A percentile compares a stretch with the other conserved stretches of the same genome.
Evolutionary conservation across 140 eudicot species (phyloP).

Genomic region (Stevia rebaudiana): DNA sequence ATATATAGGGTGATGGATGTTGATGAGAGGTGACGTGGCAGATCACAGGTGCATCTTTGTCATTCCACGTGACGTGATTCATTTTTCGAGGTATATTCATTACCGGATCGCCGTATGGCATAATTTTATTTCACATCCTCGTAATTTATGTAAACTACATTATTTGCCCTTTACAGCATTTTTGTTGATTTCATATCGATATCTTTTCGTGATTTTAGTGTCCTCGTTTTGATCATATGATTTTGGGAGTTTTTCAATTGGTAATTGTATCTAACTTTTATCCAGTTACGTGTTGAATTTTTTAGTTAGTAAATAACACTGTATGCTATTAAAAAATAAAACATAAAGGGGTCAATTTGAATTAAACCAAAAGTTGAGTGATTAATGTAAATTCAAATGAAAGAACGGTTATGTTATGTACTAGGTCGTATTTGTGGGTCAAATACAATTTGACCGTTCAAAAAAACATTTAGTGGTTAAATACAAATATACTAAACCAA

Average conservation of each 20-base stretch:
- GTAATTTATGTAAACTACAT: slow-evolving; percentile 8
- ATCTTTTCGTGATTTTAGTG: no score
- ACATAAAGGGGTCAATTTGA: neutral
- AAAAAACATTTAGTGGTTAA: no score
- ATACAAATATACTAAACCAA: neutral
- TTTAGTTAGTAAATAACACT: no score
- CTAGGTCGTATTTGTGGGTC: slow-evolving; percentile 17
- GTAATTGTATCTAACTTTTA: no score
- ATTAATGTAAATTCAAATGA: neutral
- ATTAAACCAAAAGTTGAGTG: neutral
- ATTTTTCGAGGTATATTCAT: neutral
- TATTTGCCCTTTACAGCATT: neutral
- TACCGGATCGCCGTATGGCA: no score
- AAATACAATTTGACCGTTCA: no score
- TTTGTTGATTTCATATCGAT: no score
- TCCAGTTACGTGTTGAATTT: no score
- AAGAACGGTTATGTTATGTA: slow-evolving; percentile 5
- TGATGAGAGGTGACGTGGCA: slow-evolving; percentile 23
- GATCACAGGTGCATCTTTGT: slow-evolving; percentile 1
- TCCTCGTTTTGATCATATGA: no score
- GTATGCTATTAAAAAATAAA: neutral
- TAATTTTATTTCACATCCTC: slow-evolving; percentile 7
- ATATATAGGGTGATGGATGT: neutral
- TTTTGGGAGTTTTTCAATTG: no score
- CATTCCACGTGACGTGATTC: slow-evolving; percentile 15